Evolutionary conservation across 495 filamentous ascomycete genomes (phyloP), one percentile per base, ranked within the genome.

Genomic region (Bacidia gigantensis): DNA sequence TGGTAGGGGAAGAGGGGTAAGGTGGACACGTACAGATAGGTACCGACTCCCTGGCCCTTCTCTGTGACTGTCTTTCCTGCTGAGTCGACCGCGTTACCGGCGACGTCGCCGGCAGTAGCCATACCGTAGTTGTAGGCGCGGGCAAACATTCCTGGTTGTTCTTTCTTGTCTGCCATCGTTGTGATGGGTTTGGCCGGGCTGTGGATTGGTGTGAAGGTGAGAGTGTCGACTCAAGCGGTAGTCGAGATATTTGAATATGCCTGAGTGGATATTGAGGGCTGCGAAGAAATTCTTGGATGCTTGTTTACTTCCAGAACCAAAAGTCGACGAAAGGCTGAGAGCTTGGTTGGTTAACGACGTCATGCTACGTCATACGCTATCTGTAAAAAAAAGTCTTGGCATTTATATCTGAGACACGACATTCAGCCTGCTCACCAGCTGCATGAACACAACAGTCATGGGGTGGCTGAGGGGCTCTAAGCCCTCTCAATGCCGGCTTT

Each of bases 11-110:
- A 35, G 23, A 10, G 25, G 24, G 3, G 14, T 12, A 32, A 17
- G 18, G 39, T 41, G 3, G 20, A 41, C 20, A 24, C 18, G 26
- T 20, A 38, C 18, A 25, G 14, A 42, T 45, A 55, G 35, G 25
- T 55, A 25, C 46, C 39, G 1, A 46, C 53, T 20, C 32, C 46
- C 3, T 51, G 40, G 10, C 53, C 53, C 32, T 46, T 24, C 12
- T 46, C 47, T 35, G 46, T 25, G 23, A 55, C 47, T 45, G 26
- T 51, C 17, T 51, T 43, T 17, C 53, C 53, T 24, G 53, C 53
- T 0, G 47, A 39, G 23, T 55, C 53, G 18, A 55, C 39, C 7
- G 47, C 39, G 21, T 39, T 24, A 40, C 53, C 53, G 0, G 53
- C 53, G n/a, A 43, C 39, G 18, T 24, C 47, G 40, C 53, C 53